phyloP scores from a whole-genome alignment of 2,329 filamentous ascomycete genomes.

The Aquanectria penicillioides region DNA sequence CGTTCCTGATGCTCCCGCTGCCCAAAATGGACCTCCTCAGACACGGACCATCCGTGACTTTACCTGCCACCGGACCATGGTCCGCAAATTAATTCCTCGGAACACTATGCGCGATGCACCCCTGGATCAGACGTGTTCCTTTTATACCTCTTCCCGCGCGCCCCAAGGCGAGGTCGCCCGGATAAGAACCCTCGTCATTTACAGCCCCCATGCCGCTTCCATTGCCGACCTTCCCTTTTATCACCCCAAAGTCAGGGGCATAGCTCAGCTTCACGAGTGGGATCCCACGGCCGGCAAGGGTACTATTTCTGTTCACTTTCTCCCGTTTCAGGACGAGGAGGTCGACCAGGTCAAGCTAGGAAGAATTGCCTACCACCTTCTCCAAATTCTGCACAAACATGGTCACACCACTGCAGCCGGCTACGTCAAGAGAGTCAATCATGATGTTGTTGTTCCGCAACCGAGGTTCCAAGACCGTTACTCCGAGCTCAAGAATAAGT shows the following conservation, averaged over 20 bases:
- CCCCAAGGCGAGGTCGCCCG: conserved; percentile 37
- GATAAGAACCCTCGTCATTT: conserved; percentile 66
- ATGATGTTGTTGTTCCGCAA: conserved; percentile 84
- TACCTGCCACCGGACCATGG: conserved; percentile 68
- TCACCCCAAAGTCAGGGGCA: conserved; percentile 78
- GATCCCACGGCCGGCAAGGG: conserved; percentile 54
- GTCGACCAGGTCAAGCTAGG: conserved; percentile 59
- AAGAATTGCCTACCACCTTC: conserved; percentile 75
- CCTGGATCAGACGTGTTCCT: conserved; percentile 84
- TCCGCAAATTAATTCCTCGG: conserved; percentile 82
- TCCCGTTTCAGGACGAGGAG: conserved; percentile 55
- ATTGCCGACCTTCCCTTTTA: conserved; percentile 82
- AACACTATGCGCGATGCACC: conserved; percentile 80
- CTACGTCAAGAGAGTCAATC: conserved; percentile 84
- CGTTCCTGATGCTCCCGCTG: background rate
- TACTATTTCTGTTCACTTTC: conserved; percentile 69
- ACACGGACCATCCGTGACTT: conserved; percentile 38
- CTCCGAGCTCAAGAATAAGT: conserved; percentile 78
- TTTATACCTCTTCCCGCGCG: conserved; percentile 59
- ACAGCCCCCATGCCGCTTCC: conserved; percentile 76
- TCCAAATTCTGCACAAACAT: conserved; percentile 78
- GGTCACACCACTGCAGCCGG: conserved; percentile 71
- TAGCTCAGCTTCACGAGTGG: conserved; percentile 82
- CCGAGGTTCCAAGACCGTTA: conserved; percentile 85
- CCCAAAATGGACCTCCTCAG: conserved; percentile 10